Base-by-base conservation (phyloP, 495 filamentous ascomycete species). In the Evansstolkia leycettana region DNA sequence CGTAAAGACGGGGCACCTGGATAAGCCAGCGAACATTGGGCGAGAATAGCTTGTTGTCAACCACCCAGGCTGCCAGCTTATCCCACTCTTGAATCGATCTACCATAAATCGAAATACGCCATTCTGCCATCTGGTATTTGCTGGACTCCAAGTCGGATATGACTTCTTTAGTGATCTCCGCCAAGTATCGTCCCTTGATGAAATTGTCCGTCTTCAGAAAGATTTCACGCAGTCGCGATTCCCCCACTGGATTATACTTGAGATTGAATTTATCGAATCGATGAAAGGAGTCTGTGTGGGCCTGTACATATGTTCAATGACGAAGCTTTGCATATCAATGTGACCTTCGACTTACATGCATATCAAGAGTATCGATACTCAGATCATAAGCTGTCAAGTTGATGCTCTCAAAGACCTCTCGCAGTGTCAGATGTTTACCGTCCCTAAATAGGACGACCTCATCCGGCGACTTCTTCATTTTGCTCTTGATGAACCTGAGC, bases 111-210 rank as follows among this genome's bases (percentile, higher is more conserved):
- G 86, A 94, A 37, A 98, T 90, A 12, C 90, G 84, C 84, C 92
- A 98, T 64, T 98, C 90, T 5, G 88, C 92, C 83, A 98, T 94
- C 57, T 98, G 90, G 50, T 98, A 96, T 53, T 98, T 98, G 72
- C 89, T 95, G 20, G 89, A 89, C 56, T 98, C 90, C 13, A 98
- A 64, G 61, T 98, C 90, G n/a, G 84, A 76, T 17, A 98, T 94
- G 26, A 98, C 90, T 54, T 98, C 90, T 49, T 90, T 90, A 6
- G 92, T 96, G 28, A 98, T 92, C 49, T 98, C 90, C 0, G 90
- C 90, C 14, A 98, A 70, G 56, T 98, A 98, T 18, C 88, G 80
- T 15, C 90, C 90, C 43, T 93, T 75, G 47, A 98, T 93, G 59
- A 83, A 87, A 59, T 98, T 98, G 59, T 98, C 92, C 23, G 90